phyloP scores from a whole-genome alignment of 1,139 yeast species.

The Yamadazyma diddensiae region DNA sequence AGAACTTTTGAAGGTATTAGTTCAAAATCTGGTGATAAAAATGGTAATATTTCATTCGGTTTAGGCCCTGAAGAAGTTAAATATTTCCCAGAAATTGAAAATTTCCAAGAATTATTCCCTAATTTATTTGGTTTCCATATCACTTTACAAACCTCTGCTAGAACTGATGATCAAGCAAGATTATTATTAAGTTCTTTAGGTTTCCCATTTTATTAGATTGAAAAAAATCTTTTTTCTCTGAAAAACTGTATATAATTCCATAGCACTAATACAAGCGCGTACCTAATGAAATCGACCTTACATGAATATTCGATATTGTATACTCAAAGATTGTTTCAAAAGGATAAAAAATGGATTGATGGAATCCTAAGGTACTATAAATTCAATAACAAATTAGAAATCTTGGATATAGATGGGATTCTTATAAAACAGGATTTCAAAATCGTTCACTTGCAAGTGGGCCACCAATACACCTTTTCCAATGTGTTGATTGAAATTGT shows the following conservation, averaged over 20 bases:
- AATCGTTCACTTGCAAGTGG: conserved; percentile 7
- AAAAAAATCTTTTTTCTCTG: too few species aligned
- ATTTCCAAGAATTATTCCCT: conserved; percentile 89
- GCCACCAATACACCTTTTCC: conserved; percentile 11
- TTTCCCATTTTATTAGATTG: conserved; percentile 58
- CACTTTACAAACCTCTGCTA: conserved; percentile 84
- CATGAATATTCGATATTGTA: conserved; percentile 25
- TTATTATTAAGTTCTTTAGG: conserved; percentile 80
- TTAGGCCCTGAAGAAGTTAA: conserved; percentile 73
- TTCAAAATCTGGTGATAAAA: conserved; percentile 74
- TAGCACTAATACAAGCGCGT: too few species aligned
- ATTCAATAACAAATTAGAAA: conserved; percentile 46
- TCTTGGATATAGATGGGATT: conserved; percentile 35
- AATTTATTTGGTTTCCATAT: conserved; percentile 82
- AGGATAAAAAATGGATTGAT: conserved; percentile 54
- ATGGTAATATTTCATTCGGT: conserved; percentile 87
- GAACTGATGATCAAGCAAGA: conserved; percentile 90
- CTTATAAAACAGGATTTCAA: conserved; percentile 31
- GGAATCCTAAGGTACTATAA: conserved; percentile 48
- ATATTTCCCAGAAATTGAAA: conserved; percentile 90
- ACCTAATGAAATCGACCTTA: conserved; percentile 1
- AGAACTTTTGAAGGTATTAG: conserved; percentile 83
- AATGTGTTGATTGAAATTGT: conserved; percentile 12
- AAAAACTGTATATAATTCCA: too few species aligned
- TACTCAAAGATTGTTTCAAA: conserved; percentile 47